Base-by-base conservation (phyloP, 495 filamentous ascomycete genomes). In the Chlorociboria aeruginascens region DNA sequence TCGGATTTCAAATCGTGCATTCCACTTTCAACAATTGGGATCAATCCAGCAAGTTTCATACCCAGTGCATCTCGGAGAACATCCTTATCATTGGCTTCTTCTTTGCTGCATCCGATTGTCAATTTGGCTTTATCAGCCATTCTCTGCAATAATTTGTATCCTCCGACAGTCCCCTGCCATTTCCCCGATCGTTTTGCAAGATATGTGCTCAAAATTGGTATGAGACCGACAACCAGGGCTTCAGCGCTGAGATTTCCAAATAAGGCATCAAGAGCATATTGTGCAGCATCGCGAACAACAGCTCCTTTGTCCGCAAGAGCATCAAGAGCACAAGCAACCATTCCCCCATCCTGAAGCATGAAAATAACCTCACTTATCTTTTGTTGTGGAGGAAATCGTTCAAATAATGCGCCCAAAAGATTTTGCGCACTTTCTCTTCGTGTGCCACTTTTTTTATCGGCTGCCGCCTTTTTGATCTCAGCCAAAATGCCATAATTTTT, bases 1-100 rank as follows among this genome's bases (percentile, higher is more conserved):
- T 98, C 92, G 46, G 69, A 57, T 71, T 97, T 99, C 53, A 99
- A 69, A 64, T 99, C 93, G 61, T 94, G 86, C 89, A 99, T 96
- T 51, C 87, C 89, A 40, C 71, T 73, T 69, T 99, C 92, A 30
- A 90, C 89, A 32, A 95, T 71, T 6, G 90, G 90, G 53, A 99
- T 99, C 54, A 99, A 64, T 16, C 79, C 76, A 57, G 93, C 90
- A 3, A 99, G 74, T 56, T 84, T 85, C 63, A 83, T 86, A 32
- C 92, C 92, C 87, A 99, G 90, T 11, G 84, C 73, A 54, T 95
- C 87, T 46, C 90, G 77, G 32, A 97, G 70, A 37, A 96, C 64
- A 60, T 95, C 89, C 69, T 94, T 93, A 52, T 83, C 73, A 39
- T 77, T 73, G 52, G 90, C 84, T 58, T 90, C 80, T 54, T 95